Percentiles rank a stretch among this genome's conserved stretches.
phyloP scores from a whole-genome alignment of 768 basidiomycete genomes.

The Dentipellis fragilis region DNA sequence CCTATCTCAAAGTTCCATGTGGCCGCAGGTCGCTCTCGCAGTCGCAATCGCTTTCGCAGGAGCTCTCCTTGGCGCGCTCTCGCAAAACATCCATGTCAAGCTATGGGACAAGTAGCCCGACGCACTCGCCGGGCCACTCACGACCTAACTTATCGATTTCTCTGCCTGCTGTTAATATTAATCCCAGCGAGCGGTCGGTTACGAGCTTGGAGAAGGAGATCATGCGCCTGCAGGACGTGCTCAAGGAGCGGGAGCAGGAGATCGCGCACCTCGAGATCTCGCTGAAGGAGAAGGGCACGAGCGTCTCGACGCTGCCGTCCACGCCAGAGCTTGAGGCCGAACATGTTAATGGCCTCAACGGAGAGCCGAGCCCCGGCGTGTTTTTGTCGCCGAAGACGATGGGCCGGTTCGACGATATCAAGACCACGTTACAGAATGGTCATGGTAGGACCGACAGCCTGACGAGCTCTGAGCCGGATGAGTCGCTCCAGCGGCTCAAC shows the following conservation, averaged over 20 bases:
- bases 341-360: slow-evolving; percentile 1
- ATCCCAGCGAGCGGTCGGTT: slow-evolving; percentile 60
- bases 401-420: slow-evolving; percentile 65
- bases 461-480: slow-evolving; percentile 44
- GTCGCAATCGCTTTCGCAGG: slow-evolving; percentile 96
- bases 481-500: slow-evolving; percentile 71
- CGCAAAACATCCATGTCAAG: slow-evolving; percentile 77
- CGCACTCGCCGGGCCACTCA: slow-evolving; percentile 42
- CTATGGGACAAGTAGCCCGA: slow-evolving; percentile 55
- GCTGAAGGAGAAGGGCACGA: slow-evolving; percentile 29
- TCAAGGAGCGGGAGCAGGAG: slow-evolving; percentile 88
- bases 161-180: slow-evolving; percentile 29
- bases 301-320: not conserved
- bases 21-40: slow-evolving; percentile 74
- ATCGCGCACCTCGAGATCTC: slow-evolving; percentile 63
- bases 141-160: slow-evolving; percentile 55
- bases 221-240: slow-evolving; percentile 87
- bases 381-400: slow-evolving; percentile 63
- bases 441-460: slow-evolving; percentile 18
- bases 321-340: not conserved
- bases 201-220: slow-evolving; percentile 89
- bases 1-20: slow-evolving; percentile 7
- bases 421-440: slow-evolving; percentile 49
- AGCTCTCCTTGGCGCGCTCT: slow-evolving; percentile 80
- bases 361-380: slow-evolving; percentile 13